Percentiles rank a stretch among this genome's conserved stretches.
Evolutionary conservation across 495 filamentous ascomycete genomes (phyloP).

Genomic region (Podospora tetraspora): DNA sequence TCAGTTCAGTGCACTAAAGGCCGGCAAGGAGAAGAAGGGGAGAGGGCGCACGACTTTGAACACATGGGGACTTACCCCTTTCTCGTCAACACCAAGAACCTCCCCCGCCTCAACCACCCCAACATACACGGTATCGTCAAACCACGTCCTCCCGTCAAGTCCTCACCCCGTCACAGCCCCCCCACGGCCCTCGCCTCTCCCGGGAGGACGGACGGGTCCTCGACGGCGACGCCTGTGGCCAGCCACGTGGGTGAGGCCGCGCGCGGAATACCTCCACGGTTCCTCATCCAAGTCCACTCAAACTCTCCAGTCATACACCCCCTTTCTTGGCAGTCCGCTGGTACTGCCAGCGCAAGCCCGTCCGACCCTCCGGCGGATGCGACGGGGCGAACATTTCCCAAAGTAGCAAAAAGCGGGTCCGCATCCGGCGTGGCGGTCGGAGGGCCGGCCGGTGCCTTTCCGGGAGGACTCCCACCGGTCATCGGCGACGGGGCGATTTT

Average conservation of each 20-base stretch:
- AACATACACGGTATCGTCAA: neutral
- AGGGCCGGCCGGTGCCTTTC: neutral
- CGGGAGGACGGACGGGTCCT: neutral
- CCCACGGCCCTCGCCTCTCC: neutral
- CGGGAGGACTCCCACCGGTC: neutral
- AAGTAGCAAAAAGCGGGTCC: neutral
- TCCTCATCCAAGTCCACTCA: neutral
- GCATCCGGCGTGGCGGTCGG: neutral
- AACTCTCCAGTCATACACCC: neutral
- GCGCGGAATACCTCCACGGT: neutral
- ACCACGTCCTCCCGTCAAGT: neutral
- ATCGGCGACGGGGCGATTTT: neutral
- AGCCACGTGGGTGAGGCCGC: neutral
- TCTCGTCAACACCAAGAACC: neutral
- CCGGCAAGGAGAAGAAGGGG: neutral
- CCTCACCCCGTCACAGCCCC: neutral
- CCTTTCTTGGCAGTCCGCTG: neutral
- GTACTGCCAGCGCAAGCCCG: neutral
- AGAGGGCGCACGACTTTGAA: neutral
- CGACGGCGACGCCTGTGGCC: neutral
- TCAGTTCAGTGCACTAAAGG: no score
- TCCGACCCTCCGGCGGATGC: neutral
- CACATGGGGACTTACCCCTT: neutral
- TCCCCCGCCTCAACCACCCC: neutral
- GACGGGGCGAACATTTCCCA: neutral